Evolutionary conservation across 768 basidiomycete species (phyloP).

Genomic region (Kwoniella pini): DNA sequence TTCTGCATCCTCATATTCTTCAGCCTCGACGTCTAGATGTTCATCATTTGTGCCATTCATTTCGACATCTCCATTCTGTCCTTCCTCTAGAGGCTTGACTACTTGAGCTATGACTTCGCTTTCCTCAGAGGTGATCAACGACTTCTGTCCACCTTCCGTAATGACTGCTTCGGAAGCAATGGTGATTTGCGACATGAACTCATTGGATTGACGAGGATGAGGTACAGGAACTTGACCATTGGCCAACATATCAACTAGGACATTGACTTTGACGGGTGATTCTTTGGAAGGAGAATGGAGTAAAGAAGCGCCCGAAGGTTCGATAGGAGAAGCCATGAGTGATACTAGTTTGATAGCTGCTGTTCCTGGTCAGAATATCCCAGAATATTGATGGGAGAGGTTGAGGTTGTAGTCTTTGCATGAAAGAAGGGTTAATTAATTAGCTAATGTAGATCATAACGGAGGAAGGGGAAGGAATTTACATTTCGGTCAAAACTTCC

Average conservation of each 20-base stretch:
- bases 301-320: neutral
- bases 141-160: no score
- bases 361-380: neutral
- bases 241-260: conserved; percentile 3
- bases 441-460: no score
- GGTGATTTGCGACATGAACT: no score
- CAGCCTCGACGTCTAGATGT: neutral
- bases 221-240: neutral
- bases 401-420: no score
- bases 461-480: no score
- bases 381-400: no score
- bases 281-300: no score
- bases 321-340: conserved; percentile 3
- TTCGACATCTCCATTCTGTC: conserved; percentile 12
- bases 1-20: conserved; percentile 23
- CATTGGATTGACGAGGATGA: neutral
- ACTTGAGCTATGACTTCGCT: conserved; percentile 4
- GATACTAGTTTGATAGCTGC: neutral
- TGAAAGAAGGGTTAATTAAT: no score
- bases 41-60: conserved; percentile 6
- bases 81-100: neutral
- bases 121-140: neutral
- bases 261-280: conserved; percentile 1
- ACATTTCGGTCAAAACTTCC: no score
- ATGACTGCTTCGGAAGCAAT: neutral